These are phyloP conservation scores for Yarrowia deformans DNA, from an alignment of 805 yeast genomes.

Conservation along the genomic window DNA sequence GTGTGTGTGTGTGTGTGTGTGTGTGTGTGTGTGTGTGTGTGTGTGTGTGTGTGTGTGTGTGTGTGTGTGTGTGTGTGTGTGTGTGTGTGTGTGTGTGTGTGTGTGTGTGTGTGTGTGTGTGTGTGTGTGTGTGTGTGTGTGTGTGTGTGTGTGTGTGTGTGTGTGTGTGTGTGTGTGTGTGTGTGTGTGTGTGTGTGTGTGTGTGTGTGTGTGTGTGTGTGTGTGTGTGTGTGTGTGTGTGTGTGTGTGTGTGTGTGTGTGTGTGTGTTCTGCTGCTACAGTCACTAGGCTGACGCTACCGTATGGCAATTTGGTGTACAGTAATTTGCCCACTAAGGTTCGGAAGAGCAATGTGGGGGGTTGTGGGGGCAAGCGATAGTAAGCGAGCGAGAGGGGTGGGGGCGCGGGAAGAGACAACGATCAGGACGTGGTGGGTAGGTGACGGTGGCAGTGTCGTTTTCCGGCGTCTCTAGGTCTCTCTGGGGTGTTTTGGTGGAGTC, in stretches of 20 bases:
- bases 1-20: neutral
- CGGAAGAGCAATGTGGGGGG: conserved; percentile 30
- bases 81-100: neutral
- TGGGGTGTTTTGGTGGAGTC: neutral
- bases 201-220: neutral
- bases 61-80: neutral
- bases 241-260: neutral
- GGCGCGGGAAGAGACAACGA: neutral
- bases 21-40: neutral
- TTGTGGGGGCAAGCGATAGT: conserved; percentile 36
- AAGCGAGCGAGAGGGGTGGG: conserved; percentile 3
- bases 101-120: neutral
- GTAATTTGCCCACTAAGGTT: conserved; percentile 30
- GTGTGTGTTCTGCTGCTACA: conserved; percentile 18
- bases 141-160: neutral
- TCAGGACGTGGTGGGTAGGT: neutral
- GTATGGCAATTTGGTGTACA: conserved; percentile 28
- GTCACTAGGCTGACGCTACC: conserved; percentile 10
- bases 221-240: neutral
- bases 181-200: neutral
- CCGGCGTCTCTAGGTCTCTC: neutral
- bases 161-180: neutral
- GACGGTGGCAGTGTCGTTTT: neutral
- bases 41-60: neutral
- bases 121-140: neutral